phyloP scores from a whole-genome alignment of 78 protist species.

The Planoprotostelium fungivorum region DNA sequence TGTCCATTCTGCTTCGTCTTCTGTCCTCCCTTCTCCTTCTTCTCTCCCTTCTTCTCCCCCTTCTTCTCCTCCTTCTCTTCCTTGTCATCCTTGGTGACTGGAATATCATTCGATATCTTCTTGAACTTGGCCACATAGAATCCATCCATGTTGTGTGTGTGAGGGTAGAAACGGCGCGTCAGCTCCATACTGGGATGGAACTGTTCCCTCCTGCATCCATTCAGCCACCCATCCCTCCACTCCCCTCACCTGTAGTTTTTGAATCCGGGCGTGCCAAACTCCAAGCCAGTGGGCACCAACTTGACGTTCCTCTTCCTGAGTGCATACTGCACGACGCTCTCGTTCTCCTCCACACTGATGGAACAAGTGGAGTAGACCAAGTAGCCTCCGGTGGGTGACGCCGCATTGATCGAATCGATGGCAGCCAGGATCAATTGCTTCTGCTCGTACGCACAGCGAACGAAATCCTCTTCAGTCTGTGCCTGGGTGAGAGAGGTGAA shows the following conservation, averaged over 20 bases:
- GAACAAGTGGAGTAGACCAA: slow-evolving; percentile 91
- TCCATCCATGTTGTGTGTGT: slow-evolving; percentile 99
- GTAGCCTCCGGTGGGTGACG: slow-evolving; percentile 84
- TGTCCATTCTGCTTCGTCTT: neutral
- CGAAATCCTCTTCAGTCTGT: slow-evolving; percentile 83
- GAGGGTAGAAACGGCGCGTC: slow-evolving; percentile 96
- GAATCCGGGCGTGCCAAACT: slow-evolving; percentile 89
- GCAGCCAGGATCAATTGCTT: slow-evolving; percentile 93
- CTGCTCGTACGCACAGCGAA: slow-evolving; percentile 81
- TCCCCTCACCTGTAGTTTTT: slow-evolving; percentile 18
- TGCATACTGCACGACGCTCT: slow-evolving; percentile 94
- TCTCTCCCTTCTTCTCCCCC: neutral
- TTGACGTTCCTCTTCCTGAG: slow-evolving; percentile 79
- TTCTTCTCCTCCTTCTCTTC: neutral
- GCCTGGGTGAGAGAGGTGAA: slow-evolving; percentile 12
- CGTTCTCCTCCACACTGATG: slow-evolving; percentile 94
- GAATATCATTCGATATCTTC: slow-evolving; percentile 73
- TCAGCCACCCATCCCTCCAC: neutral
- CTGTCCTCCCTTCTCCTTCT: neutral
- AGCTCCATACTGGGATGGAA: slow-evolving; percentile 78
- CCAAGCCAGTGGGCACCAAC: slow-evolving; percentile 83
- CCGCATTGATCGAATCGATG: slow-evolving; percentile 89
- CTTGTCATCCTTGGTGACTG: neutral
- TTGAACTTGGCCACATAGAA: slow-evolving; percentile 95
- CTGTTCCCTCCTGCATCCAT: slow-evolving; percentile 6